Base-by-base conservation (phyloP, 306 rosid species). In the Acacia crassicarpa region DNA sequence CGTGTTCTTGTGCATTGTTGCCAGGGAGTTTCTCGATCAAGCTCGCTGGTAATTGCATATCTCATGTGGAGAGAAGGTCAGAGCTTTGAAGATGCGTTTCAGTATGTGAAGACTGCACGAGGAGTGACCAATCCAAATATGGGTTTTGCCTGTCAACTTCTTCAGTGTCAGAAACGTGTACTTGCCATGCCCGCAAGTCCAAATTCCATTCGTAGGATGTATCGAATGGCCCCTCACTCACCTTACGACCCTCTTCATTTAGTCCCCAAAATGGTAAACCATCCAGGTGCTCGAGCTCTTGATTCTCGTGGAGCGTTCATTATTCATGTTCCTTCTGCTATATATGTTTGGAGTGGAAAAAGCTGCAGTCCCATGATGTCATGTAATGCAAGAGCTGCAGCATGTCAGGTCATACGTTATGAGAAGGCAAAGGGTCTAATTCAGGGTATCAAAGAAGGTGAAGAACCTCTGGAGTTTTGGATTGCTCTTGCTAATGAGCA, bases 101-200 rank as follows among this genome's bases (percentile, higher is more conserved):
- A 95, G 82, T 88, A 81, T 72, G 99, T 95, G 66, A 95, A 93
- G 86, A 93, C 94, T 14, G 98, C 98, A 3, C 84, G 99, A 83
- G 99, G 97, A 23, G 94, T 95, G 70, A 94, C 96, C 0, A 93
- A 95, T 58, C 99, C 98, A 0, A 95, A 95, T 71, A 83, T 95
- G 93, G 99, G 99, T 14, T 95, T 95, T 82, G 93, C 98, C 68
- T 92, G 94, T 82, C 99, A 95, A 30, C 88, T 95, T 9, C 59
- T 92, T 84, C 97, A 89, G 93, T 95, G 99, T 84, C 99, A 95
- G 89, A 95, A 95, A 78, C 72, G 99, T 66, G 98, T 95, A n/a
- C 94, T 85, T 71, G 97, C 94, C 41, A 80, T 85, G 80, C 99
- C 98, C 19, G 87, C 89, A 0, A 95, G 99, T 87, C 99, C 99